Evolutionary conservation across 441 rosid genomes (phyloP).

Genomic region (Jatropha podagrica): DNA sequence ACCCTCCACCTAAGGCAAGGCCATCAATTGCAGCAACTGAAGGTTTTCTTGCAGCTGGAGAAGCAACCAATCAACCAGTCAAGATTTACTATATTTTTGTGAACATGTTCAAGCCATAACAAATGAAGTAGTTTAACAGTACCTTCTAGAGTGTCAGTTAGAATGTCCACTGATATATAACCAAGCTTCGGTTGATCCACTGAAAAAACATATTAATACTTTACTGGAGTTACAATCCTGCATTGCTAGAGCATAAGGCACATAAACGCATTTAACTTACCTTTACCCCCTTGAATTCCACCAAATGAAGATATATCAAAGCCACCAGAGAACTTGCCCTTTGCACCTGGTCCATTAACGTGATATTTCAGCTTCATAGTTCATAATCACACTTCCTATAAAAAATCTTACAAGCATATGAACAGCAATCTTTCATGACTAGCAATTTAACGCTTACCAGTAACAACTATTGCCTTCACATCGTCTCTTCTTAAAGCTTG

Average conservation of each 20-base stretch:
- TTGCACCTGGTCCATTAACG: conserved; percentile 57
- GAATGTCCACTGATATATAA: conserved; percentile 54
- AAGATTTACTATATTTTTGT: conserved; percentile 14
- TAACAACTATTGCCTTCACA: conserved; percentile 90
- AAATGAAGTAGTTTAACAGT: conserved; percentile 16
- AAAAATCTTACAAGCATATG: conserved; percentile 7
- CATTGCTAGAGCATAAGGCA: conserved; percentile 5
- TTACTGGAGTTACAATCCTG: conserved; percentile 3
- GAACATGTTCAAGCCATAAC: background rate
- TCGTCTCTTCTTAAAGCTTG: conserved; percentile 80
- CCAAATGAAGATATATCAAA: conserved; percentile 82
- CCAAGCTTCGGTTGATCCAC: conserved; percentile 64
- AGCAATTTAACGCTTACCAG: conserved; percentile 44
- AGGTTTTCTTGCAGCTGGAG: conserved; percentile 80
- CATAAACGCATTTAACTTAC: conserved; percentile 34
- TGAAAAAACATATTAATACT: conserved; percentile 32
- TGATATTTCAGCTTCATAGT: conserved; percentile 19
- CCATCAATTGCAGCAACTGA: conserved; percentile 99
- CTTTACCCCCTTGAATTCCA: conserved; percentile 51
- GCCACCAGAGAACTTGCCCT: conserved; percentile 95
- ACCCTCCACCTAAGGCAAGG: conserved; percentile 96
- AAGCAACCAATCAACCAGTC: conserved; percentile 26
- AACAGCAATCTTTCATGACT: background rate
- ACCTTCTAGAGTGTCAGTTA: conserved; percentile 82
- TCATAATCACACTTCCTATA: conserved; percentile 8